These are phyloP conservation scores for Lepiota brunneoincarnata DNA, from an alignment of 768 basidiomycete species.

Conservation along the genomic window DNA sequence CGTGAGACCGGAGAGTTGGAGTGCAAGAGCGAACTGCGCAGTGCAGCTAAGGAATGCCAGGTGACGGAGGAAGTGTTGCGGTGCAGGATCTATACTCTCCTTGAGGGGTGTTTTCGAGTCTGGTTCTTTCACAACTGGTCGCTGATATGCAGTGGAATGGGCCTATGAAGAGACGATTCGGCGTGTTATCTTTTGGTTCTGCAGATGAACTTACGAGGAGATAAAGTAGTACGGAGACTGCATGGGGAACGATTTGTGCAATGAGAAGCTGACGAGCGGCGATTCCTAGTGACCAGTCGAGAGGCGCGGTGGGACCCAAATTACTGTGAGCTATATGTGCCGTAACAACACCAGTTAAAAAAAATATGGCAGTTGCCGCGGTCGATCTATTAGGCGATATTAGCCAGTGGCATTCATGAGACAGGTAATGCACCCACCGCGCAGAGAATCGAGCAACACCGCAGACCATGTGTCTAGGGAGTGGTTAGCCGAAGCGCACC, in stretches of 20 bases:
- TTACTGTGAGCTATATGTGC: constrained; percentile 35
- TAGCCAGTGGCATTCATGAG: constrained; percentile 5
- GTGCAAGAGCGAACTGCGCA: constrained; percentile 50
- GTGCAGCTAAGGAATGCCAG: constrained; percentile 40
- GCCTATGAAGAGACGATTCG: background rate
- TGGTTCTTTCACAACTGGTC: constrained; percentile 8
- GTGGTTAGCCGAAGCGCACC: background rate
- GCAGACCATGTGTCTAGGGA: constrained; percentile 58
- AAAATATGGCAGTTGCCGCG: constrained; percentile 52
- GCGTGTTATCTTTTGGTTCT: background rate
- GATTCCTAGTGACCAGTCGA: constrained; percentile 40
- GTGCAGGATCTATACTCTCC: constrained; percentile 9
- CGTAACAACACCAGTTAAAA: constrained; percentile 45
- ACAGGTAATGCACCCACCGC: constrained; percentile 34
- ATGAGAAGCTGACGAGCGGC: constrained; percentile 33
- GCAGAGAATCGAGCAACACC: constrained; percentile 55
- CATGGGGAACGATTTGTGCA: constrained; percentile 38
- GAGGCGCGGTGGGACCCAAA: constrained; percentile 25
- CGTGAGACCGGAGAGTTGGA: constrained; percentile 52
- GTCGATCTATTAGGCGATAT: constrained; percentile 39
- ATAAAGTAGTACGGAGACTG: constrained; percentile 25
- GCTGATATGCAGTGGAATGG: background rate
- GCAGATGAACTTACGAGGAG: constrained; percentile 16
- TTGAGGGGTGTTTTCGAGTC: constrained; percentile 12
- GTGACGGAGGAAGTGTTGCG: constrained; percentile 27